Conservation (phyloP, 495 filamentous ascomycete species). For the Xylaria grammica region DNA sequence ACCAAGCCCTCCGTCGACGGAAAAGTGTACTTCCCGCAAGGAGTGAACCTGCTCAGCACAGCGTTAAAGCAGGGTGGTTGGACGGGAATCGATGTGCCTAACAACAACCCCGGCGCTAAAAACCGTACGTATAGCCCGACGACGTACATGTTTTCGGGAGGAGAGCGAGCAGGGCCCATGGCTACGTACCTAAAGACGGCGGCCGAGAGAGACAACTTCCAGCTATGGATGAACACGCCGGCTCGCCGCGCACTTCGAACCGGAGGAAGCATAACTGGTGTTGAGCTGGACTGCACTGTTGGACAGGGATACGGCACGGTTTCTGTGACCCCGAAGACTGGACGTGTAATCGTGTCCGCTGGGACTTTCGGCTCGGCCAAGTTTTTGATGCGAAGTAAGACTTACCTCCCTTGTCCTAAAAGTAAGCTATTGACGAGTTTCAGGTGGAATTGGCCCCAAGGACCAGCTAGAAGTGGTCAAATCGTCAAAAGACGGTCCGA, state of each 20-base stretch:
- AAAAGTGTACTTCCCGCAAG: slow-evolving; percentile 68
- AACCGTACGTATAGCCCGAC: slow-evolving; percentile 69
- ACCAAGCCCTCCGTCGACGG: slow-evolving; percentile 70
- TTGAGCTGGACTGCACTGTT: slow-evolving; percentile 67
- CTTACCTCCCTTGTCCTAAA: background rate
- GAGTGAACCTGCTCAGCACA: slow-evolving; percentile 62
- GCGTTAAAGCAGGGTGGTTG: slow-evolving; percentile 65
- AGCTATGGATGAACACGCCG: slow-evolving; percentile 68
- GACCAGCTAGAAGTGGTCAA: slow-evolving; percentile 65
- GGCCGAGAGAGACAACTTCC: slow-evolving; percentile 67
- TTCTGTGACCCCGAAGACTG: slow-evolving; percentile 60
- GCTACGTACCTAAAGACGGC: slow-evolving; percentile 75
- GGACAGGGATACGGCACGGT: slow-evolving; percentile 64
- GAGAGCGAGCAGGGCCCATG: slow-evolving; percentile 72
- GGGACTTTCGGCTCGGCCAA: slow-evolving; percentile 76
- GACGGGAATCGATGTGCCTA: slow-evolving; percentile 64
- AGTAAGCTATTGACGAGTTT: slow-evolving; percentile 43
- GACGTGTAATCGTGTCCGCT: slow-evolving; percentile 70
- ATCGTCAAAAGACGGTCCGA: slow-evolving; percentile 55
- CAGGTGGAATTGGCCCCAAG: slow-evolving; percentile 67
- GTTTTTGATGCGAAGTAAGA: slow-evolving; percentile 58
- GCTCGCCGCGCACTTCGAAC: slow-evolving; percentile 69
- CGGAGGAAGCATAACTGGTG: slow-evolving; percentile 65
- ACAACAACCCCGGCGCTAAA: slow-evolving; percentile 66
- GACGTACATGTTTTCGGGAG: slow-evolving; percentile 70